Conservation (phyloP, 2,329 filamentous ascomycete genomes). For the Cladosporium cucumerinum region DNA sequence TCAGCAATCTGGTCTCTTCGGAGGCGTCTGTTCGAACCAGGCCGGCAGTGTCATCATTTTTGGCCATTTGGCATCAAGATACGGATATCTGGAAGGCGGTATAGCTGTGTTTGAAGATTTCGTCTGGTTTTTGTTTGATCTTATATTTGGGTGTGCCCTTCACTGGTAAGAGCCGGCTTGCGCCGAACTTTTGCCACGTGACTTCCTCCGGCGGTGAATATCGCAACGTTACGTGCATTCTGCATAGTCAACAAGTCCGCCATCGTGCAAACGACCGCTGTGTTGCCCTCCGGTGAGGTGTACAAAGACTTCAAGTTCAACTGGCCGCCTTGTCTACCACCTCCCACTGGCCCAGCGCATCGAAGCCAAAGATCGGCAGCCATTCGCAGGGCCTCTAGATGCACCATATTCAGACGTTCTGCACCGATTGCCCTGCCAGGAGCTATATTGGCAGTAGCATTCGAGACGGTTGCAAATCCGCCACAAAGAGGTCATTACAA, state of each 20-base stretch:
- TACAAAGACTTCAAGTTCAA: background rate
- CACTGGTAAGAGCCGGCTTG: background rate
- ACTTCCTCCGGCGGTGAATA: background rate
- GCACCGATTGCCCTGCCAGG: background rate
- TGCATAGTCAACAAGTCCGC: background rate
- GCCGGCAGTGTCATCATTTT: background rate
- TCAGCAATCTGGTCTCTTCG: background rate
- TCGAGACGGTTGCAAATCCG: background rate
- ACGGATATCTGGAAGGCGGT: background rate
- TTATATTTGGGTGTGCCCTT: background rate
- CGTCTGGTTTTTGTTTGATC: background rate
- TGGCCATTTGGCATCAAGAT: background rate
- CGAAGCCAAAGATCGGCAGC: background rate
- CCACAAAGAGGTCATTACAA: no score
- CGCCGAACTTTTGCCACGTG: background rate
- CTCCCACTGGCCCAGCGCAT: background rate
- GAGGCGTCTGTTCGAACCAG: background rate
- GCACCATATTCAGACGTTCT: background rate
- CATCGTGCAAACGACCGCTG: background rate
- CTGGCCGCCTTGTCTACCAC: background rate
- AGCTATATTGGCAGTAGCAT: background rate
- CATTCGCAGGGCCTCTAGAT: background rate
- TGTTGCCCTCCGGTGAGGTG: no score
- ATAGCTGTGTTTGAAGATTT: background rate
- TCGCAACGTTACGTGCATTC: background rate